phyloP scores from a whole-genome alignment of 352 stramenopile species.

The Globisporangium perplexum region DNA sequence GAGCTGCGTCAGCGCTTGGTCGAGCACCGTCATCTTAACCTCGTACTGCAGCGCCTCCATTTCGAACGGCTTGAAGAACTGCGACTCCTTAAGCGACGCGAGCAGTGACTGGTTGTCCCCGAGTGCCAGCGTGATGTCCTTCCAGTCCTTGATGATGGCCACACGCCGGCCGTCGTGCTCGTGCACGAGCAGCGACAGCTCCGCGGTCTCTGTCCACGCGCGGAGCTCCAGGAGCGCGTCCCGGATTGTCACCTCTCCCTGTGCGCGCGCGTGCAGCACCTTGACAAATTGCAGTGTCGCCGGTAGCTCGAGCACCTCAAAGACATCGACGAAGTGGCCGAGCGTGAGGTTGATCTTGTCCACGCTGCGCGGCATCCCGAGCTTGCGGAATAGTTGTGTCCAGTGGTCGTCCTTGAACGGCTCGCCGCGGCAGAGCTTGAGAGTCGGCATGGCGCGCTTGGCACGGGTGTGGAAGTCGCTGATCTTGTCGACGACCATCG shows the following conservation, averaged over 20 bases:
- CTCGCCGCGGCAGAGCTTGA: constrained; percentile 94
- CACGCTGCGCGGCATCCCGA: constrained; percentile 81
- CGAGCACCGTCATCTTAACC: constrained; percentile 82
- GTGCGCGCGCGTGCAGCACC: constrained; percentile 83
- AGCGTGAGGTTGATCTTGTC: constrained; percentile 89
- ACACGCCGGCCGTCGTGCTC: constrained; percentile 78
- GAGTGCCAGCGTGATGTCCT: constrained; percentile 91
- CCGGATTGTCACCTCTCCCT: constrained; percentile 93
- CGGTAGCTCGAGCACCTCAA: constrained; percentile 73
- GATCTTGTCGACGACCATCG: constrained; percentile 70
- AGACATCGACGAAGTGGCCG: constrained; percentile 85
- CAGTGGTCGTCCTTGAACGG: constrained; percentile 97
- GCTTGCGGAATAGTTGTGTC: constrained; percentile 90
- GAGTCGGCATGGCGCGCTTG: constrained; percentile 85
- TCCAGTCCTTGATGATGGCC: constrained; percentile 95
- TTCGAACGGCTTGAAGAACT: constrained; percentile 95
- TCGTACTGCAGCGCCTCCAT: constrained; percentile 89
- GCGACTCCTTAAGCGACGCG: constrained; percentile 92
- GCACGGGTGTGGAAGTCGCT: constrained; percentile 75
- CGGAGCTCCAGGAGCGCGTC: constrained; percentile 93
- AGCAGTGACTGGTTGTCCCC: constrained; percentile 95
- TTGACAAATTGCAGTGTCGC: constrained; percentile 92
- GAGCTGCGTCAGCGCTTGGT: constrained; percentile 77
- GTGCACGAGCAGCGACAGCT: constrained; percentile 85
- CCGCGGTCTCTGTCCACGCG: constrained; percentile 89